Evolutionary conservation across 495 filamentous ascomycete genomes (phyloP), one percentile per base, ranked within the genome.

Genomic region (Penicillium desertorum): DNA sequence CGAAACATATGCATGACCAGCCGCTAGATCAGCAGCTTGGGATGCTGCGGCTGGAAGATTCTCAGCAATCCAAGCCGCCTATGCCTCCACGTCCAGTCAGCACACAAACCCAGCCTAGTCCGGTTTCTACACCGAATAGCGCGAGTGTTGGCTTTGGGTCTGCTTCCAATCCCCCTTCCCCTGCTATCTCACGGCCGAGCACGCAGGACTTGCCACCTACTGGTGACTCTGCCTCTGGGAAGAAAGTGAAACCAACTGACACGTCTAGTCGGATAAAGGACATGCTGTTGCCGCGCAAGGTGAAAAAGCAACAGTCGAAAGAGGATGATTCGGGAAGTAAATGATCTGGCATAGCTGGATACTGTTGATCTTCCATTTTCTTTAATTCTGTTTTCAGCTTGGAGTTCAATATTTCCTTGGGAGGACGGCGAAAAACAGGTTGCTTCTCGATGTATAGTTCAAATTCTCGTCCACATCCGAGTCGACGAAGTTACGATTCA

Each of bases 281-380:
- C 45, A 63, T 66, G 34, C 48, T 66, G 2, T 64, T 61, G 39
- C 50, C 61, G 27, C 55, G 61, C 27, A 52, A 56, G 25, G 47
- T 51, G n/a, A 70, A 67, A 44, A 67, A 71, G 50, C 62, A 64
- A 52, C 54, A 57, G 8, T 42, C 63, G 44, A 45, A 57, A 1
- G 51, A 64, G 8, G 45, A 58, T 4, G 54, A 62, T 42, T 46
- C 51, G 10, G 44, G 45, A 11, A 45, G 30, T 45, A 58, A 55
- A 43, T 41, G 57, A 54, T 19, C 17, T 39, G 27, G 11, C 45
- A 57, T 27, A 30, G 54, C 37, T 45, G 19, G 39, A 34, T 25
- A 37, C n/a, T 53, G n/a, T n/a, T 51, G 30, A 19, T 53, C 25
- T 34, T 44, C 25, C n/a, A 17, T 36, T 52, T 9, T 36, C 36